phyloP scores from a whole-genome alignment of 257 asterid species.

The Orobanche coerulescens region DNA sequence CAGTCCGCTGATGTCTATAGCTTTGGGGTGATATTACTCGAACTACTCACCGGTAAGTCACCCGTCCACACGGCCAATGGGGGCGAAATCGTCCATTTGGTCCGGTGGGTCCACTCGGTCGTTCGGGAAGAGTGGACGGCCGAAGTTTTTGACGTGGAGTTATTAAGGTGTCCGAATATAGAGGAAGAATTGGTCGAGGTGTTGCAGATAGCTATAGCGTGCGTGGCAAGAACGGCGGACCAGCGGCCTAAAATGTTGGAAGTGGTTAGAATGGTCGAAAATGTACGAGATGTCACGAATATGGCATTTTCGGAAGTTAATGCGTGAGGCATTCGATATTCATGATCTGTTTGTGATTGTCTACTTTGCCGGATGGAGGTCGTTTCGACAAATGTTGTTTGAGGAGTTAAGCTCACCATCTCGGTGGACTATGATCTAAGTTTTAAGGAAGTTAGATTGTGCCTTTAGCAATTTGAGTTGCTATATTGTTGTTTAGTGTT shows the following conservation, averaged over 20 bases:
- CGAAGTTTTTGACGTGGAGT: slow-evolving; percentile 70
- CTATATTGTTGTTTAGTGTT: neutral
- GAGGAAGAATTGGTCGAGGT: slow-evolving; percentile 80
- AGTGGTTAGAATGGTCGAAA: slow-evolving; percentile 52
- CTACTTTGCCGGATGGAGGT: slow-evolving; percentile 27
- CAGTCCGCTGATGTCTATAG: slow-evolving; percentile 74
- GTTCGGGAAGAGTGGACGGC: slow-evolving; percentile 91
- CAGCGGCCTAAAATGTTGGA: slow-evolving; percentile 67
- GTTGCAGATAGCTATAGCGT: slow-evolving; percentile 65
- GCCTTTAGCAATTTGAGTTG: neutral
- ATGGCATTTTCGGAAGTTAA: slow-evolving; percentile 22
- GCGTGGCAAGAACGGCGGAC: slow-evolving; percentile 55
- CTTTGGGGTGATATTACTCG: slow-evolving; percentile 65
- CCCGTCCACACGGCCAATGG: slow-evolving; percentile 58
- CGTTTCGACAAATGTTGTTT: neutral
- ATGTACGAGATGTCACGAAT: slow-evolving; percentile 26
- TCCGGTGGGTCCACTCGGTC: slow-evolving; percentile 81
- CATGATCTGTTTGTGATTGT: too few species aligned
- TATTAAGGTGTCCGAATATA: slow-evolving; percentile 54
- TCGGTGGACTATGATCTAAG: neutral
- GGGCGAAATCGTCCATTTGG: slow-evolving; percentile 59
- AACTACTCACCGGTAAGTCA: slow-evolving; percentile 64
- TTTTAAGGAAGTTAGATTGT: neutral
- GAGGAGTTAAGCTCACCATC: neutral
- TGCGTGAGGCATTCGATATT: slow-evolving; percentile 23